phyloP scores from a whole-genome alignment of 169 alveolate genomes.

The Cystoisospora suis region DNA sequence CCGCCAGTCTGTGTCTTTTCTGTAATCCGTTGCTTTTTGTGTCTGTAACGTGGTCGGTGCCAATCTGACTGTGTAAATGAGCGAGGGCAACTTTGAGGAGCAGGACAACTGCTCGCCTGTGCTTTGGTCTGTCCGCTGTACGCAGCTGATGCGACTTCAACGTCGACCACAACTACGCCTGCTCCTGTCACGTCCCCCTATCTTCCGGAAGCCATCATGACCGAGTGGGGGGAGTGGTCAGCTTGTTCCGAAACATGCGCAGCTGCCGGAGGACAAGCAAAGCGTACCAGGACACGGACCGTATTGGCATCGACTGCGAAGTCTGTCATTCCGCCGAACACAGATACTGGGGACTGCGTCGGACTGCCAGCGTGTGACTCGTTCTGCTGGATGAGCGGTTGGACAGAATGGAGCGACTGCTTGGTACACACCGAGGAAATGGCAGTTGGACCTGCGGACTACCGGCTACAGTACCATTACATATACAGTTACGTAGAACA shows the following conservation, averaged over 20 bases:
- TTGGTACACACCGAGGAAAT: not conserved
- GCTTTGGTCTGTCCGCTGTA: too few species aligned
- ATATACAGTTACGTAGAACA: not conserved
- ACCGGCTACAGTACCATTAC: not conserved
- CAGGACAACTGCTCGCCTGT: too few species aligned
- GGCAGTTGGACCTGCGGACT: not conserved
- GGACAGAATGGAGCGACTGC: slow-evolving; percentile 30
- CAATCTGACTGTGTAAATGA: too few species aligned
- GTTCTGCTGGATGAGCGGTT: not conserved
- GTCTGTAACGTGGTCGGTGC: too few species aligned
- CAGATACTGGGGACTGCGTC: not conserved
- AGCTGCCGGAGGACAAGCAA: not conserved
- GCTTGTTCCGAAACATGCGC: not conserved
- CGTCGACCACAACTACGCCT: not conserved
- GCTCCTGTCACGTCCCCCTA: not conserved
- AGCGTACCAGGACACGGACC: not conserved
- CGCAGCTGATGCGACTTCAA: not conserved
- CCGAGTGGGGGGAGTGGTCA: slow-evolving; percentile 23
- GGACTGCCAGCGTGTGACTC: not conserved
- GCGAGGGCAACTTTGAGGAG: too few species aligned
- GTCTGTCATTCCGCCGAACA: not conserved
- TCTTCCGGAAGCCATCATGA: not conserved
- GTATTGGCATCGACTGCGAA: not conserved
- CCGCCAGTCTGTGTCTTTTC: too few species aligned
- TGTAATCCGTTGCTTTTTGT: too few species aligned